These are phyloP conservation scores for Leccinum sublutescens DNA, from an alignment of 768 basidiomycete species.

Conservation along the genomic window DNA sequence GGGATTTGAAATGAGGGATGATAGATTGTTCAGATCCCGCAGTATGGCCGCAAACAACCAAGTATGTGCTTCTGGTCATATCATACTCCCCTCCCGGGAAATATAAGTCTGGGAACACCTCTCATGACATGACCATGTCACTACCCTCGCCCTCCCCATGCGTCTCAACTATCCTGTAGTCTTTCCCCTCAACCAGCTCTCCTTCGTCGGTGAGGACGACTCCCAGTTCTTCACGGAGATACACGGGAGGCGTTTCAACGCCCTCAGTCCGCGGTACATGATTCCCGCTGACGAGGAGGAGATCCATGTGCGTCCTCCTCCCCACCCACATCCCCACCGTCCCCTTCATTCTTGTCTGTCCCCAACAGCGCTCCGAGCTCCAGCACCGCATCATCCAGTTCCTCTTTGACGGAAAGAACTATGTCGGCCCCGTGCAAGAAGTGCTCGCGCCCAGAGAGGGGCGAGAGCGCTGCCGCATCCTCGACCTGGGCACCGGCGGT, in stretches of 20 bases:
- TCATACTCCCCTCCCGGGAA: constrained; percentile 30
- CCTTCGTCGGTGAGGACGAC: constrained; percentile 43
- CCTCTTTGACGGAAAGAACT: constrained; percentile 60
- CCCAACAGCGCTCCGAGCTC: constrained; percentile 54
- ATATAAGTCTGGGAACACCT: constrained; percentile 29
- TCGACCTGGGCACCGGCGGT: constrained; percentile 69
- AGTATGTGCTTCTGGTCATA: constrained; percentile 33
- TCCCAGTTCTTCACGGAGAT: constrained; percentile 52
- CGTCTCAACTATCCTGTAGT: constrained; percentile 33
- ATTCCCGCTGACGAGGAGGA: constrained; percentile 69
- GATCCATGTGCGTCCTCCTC: constrained; percentile 44
- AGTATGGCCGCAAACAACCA: constrained; percentile 32
- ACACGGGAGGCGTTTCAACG: constrained; percentile 54
- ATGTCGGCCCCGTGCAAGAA: constrained; percentile 62
- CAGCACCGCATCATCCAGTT: constrained; percentile 68
- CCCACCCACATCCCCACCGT: not conserved
- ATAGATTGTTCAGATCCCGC: constrained; percentile 31
- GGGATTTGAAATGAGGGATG: constrained; percentile 30
- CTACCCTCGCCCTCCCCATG: constrained; percentile 21
- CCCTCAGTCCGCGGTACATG: constrained; percentile 54
- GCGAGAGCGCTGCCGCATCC: constrained; percentile 39
- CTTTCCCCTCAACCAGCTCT: constrained; percentile 36
- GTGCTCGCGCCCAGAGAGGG: constrained; percentile 42
- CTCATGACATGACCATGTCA: constrained; percentile 20
- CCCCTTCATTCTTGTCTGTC: constrained; percentile 2